Conservation (phyloP, 2,329 filamentous ascomycete species). For the Exophiala phaeomuriformis region DNA sequence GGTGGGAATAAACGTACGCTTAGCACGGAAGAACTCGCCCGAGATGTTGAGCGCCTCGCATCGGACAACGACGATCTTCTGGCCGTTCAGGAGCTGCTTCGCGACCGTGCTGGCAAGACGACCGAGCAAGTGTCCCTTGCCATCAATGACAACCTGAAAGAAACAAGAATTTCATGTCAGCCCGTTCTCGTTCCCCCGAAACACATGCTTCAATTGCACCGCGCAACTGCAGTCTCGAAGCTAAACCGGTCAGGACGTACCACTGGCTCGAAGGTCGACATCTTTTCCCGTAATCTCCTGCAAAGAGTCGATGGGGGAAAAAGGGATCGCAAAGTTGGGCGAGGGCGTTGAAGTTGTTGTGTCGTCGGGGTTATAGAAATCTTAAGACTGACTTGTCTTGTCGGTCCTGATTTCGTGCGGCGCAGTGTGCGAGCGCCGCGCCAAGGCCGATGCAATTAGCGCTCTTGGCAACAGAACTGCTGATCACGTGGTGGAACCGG, state of each 20-base stretch:
- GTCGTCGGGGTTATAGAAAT: conserved; percentile 11
- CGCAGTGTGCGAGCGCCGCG: conserved; percentile 6
- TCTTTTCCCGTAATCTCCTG: conserved; percentile 40
- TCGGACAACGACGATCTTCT: conserved; percentile 97
- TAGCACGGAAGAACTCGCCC: conserved; percentile 99
- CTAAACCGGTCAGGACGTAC: conserved; percentile 41
- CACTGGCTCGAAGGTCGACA: conserved; percentile 61
- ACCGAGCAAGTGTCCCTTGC: conserved; percentile 99
- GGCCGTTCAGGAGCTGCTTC: conserved; percentile 42
- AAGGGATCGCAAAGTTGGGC: conserved; percentile 18
- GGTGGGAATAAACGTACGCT: conserved; percentile 60
- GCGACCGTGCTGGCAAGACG: conserved; percentile 56
- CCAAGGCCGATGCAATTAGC: background rate
- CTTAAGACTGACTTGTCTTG: conserved; percentile 4
- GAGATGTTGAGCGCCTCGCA: conserved; percentile 99
- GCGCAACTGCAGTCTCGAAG: background rate
- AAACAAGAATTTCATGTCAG: conserved; percentile 37
- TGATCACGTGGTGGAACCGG: background rate
- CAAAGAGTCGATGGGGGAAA: conserved; percentile 14
- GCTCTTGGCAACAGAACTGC: background rate
- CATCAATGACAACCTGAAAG: conserved; percentile 90
- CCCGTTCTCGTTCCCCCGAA: conserved; percentile 7
- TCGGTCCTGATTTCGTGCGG: conserved; percentile 1
- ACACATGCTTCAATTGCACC: background rate
- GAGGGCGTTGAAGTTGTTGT: conserved; percentile 14